A percentile compares a stretch with the other conserved stretches of the same genome.
These are phyloP conservation scores for Chlorencoelia australis DNA, from an alignment of 2,329 filamentous ascomycete species.

Conservation along the genomic window DNA sequence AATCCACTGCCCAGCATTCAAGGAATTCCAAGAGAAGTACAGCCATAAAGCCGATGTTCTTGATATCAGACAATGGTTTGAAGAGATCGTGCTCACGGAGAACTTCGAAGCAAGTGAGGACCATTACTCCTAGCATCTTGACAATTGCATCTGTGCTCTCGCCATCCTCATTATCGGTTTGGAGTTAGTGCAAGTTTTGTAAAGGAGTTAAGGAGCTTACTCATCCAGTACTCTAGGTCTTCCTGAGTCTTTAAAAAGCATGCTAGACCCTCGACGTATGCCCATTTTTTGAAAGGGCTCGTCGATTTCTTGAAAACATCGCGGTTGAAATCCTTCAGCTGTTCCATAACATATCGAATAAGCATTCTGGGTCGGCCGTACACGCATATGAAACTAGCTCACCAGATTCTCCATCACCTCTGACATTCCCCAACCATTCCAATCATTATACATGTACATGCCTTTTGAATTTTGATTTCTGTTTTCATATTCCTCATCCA, in stretches of 20 bases:
- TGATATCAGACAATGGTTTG: constrained; percentile 32
- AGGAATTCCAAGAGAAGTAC: constrained; percentile 36
- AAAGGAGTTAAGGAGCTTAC: constrained; percentile 2
- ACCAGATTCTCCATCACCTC: constrained; percentile 14
- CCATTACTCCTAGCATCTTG: constrained; percentile 47
- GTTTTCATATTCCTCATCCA: constrained; percentile 4
- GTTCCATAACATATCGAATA: too few species aligned
- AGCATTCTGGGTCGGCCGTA: too few species aligned
- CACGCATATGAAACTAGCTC: neutral
- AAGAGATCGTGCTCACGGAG: constrained; percentile 29
- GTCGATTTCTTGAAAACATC: constrained; percentile 14
- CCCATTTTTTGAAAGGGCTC: constrained; percentile 15
- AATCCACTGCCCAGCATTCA: constrained; percentile 37
- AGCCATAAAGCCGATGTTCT: constrained; percentile 40
- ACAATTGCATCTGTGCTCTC: constrained; percentile 15
- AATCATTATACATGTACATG: constrained; percentile 18
- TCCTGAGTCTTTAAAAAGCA: constrained; percentile 7
- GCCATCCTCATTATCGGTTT: constrained; percentile 14
- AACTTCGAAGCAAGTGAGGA: constrained; percentile 44
- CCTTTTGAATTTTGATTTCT: constrained; percentile 11
- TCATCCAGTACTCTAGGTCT: constrained; percentile 6
- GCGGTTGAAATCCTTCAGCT: constrained; percentile 15
- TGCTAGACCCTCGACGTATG: constrained; percentile 12
- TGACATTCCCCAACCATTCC: constrained; percentile 13
- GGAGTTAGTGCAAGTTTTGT: neutral